Evolutionary conservation across 805 yeast species (phyloP).

Genomic region (Starmerella tilneyi): DNA sequence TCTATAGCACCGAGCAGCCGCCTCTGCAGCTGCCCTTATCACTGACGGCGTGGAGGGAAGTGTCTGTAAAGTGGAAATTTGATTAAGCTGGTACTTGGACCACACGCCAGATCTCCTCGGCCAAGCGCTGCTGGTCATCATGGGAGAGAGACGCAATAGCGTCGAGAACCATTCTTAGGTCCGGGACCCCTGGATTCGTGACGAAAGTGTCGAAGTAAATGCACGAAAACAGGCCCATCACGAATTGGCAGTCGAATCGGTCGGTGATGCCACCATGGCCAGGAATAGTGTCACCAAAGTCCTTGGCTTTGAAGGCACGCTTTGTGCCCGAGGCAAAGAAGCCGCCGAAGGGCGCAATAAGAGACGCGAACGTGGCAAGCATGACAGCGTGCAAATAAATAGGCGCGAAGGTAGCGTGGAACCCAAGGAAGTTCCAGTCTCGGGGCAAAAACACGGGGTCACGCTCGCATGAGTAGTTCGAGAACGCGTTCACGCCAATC

Average conservation of each 20-base stretch:
- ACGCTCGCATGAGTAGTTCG: constrained; percentile 61
- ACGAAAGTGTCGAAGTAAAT: constrained; percentile 88
- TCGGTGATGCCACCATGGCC: constrained; percentile 99
- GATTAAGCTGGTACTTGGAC: background rate
- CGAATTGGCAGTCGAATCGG: constrained; percentile 92
- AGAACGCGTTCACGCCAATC: constrained; percentile 45
- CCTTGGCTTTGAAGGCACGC: constrained; percentile 91
- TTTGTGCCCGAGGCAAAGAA: constrained; percentile 96
- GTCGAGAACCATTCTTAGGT: constrained; percentile 60
- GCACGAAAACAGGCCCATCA: constrained; percentile 93
- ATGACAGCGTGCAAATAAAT: constrained; percentile 80
- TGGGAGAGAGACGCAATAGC: constrained; percentile 35
- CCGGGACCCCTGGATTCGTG: constrained; percentile 46
- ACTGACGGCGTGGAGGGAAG: too few relatives aligned
- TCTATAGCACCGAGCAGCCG: background rate
- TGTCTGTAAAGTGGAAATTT: background rate
- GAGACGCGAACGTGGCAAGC: constrained; percentile 87
- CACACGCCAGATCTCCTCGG: constrained; percentile 4
- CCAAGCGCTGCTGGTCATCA: constrained; percentile 14
- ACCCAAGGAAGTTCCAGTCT: constrained; percentile 44
- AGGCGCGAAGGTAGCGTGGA: constrained; percentile 56
- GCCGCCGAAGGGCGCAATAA: constrained; percentile 97
- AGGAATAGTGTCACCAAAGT: constrained; percentile 96
- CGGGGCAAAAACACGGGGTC: constrained; percentile 86
- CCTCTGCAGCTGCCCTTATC: too few relatives aligned